A percentile compares a stretch with the other conserved stretches of the same genome.
Evolutionary conservation across 768 basidiomycete genomes (phyloP).

Genomic region (Mycena leptocephala): DNA sequence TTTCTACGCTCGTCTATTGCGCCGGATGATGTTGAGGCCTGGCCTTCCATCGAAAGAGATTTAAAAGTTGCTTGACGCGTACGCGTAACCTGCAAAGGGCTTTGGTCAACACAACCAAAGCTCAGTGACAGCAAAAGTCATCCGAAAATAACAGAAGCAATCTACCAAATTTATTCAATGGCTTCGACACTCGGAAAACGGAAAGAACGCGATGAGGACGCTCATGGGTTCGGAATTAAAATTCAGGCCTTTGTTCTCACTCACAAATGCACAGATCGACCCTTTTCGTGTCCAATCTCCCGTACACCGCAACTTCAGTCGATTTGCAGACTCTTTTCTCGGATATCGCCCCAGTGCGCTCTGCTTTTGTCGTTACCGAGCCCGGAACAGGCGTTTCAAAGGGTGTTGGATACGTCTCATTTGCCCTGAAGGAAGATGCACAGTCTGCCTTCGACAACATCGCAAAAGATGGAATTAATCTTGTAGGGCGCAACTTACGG

Average conservation of each 20-base stretch:
- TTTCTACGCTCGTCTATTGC: slow-evolving; percentile 80
- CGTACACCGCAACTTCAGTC: slow-evolving; percentile 91
- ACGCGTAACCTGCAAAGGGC: slow-evolving; percentile 59
- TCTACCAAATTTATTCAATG: slow-evolving; percentile 26
- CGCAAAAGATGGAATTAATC: slow-evolving; percentile 72
- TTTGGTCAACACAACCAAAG: neutral
- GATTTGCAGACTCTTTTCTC: slow-evolving; percentile 96
- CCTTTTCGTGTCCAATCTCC: slow-evolving; percentile 94
- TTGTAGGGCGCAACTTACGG: slow-evolving; percentile 80
- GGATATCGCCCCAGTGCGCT: slow-evolving; percentile 94
- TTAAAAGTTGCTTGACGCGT: slow-evolving; percentile 24
- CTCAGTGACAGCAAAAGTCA: neutral
- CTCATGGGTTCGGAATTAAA: slow-evolving; percentile 51
- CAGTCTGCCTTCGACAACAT: slow-evolving; percentile 79
- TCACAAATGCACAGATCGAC: slow-evolving; percentile 71
- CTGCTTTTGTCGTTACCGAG: slow-evolving; percentile 94
- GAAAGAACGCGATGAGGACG: slow-evolving; percentile 57
- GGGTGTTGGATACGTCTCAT: slow-evolving; percentile 97
- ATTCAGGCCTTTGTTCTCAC: neutral
- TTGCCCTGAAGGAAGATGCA: slow-evolving; percentile 92
- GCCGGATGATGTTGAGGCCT: slow-evolving; percentile 71
- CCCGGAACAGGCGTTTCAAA: slow-evolving; percentile 85
- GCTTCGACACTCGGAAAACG: slow-evolving; percentile 59
- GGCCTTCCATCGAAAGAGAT: slow-evolving; percentile 55
- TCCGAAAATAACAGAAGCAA: slow-evolving; percentile 9